A percentile compares a stretch with the other conserved stretches of the same genome.
Evolutionary conservation across 768 basidiomycete genomes (phyloP).

Genomic region (Kondoa subrosea): DNA sequence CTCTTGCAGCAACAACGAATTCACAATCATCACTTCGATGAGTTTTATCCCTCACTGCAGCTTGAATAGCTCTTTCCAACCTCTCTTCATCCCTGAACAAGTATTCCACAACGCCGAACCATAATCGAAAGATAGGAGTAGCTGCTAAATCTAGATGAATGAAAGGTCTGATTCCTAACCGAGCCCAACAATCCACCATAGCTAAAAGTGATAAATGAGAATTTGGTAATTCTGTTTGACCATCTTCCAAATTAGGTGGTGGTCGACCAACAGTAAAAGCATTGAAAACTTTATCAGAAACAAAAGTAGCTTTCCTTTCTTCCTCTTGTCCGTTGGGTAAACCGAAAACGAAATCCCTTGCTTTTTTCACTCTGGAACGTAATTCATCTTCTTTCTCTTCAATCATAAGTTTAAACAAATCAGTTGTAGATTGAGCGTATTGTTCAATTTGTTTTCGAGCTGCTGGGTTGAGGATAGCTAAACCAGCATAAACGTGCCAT

Average conservation of each 20-base stretch:
- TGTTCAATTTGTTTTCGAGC: slow-evolving; percentile 79
- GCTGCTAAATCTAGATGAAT: slow-evolving; percentile 81
- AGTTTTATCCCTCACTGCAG: slow-evolving; percentile 56
- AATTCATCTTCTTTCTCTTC: slow-evolving; percentile 43
- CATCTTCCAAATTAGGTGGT: slow-evolving; percentile 11
- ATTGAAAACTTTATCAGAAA: slow-evolving; percentile 71
- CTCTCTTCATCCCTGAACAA: slow-evolving; percentile 56
- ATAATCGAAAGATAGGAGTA: slow-evolving; percentile 87
- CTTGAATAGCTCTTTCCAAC: slow-evolving; percentile 52
- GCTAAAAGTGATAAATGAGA: slow-evolving; percentile 85
- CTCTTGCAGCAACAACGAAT: slow-evolving; percentile 79
- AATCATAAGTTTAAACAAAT: slow-evolving; percentile 92
- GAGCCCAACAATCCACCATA: slow-evolving; percentile 97
- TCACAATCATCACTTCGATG: slow-evolving; percentile 81
- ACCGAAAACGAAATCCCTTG: slow-evolving; percentile 59
- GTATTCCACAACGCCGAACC: slow-evolving; percentile 93
- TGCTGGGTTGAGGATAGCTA: slow-evolving; percentile 90
- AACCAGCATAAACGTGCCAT: slow-evolving; percentile 97
- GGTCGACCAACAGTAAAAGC: slow-evolving; percentile 61
- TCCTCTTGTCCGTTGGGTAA: slow-evolving; percentile 25
- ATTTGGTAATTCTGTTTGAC: slow-evolving; percentile 41
- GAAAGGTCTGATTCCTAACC: slow-evolving; percentile 69
- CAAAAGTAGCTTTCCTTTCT: slow-evolving; percentile 39
- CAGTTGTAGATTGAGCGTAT: slow-evolving; percentile 65
- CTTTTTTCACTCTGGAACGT: slow-evolving; percentile 53